A percentile compares a stretch with the other conserved stretches of the same genome.
Conservation (phyloP, 2,329 filamentous ascomycete genomes). For the Penicillium brevicompactum region DNA sequence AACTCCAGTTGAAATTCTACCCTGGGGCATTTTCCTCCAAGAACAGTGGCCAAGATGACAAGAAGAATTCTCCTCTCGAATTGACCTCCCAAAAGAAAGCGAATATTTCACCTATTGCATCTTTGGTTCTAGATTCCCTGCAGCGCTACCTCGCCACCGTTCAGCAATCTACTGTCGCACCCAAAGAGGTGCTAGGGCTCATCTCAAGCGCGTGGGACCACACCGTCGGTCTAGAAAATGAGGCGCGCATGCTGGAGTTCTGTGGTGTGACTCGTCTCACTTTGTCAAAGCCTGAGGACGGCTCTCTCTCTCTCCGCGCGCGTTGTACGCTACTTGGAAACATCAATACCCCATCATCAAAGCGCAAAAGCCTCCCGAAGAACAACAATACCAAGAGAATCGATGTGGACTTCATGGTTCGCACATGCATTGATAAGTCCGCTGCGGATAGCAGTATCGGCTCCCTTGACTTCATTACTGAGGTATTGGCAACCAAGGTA, state of each 20-base stretch:
- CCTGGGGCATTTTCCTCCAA: constrained; percentile 39
- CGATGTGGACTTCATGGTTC: constrained; percentile 45
- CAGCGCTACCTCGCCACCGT: constrained; percentile 40
- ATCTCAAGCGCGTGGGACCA: constrained; percentile 48
- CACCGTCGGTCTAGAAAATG: constrained; percentile 43
- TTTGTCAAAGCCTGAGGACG: constrained; percentile 30
- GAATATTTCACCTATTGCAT: constrained; percentile 38
- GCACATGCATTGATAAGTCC: constrained; percentile 25
- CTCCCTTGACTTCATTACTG: constrained; percentile 39
- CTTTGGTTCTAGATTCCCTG: constrained; percentile 47
- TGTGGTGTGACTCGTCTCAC: constrained; percentile 46
- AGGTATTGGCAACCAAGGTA: constrained; percentile 42
- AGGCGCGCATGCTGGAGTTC: constrained; percentile 47
- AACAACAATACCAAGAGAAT: constrained; percentile 29
- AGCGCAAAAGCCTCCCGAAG: constrained; percentile 13
- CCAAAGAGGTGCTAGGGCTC: constrained; percentile 44
- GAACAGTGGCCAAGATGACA: constrained; percentile 24
- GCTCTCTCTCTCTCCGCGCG: constrained; percentile 33
- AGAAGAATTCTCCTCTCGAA: constrained; percentile 33
- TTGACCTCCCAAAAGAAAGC: constrained; percentile 31
- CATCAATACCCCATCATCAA: constrained; percentile 12
- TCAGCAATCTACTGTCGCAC: constrained; percentile 35
- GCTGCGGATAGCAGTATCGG: constrained; percentile 24
- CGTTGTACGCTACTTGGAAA: constrained; percentile 43
- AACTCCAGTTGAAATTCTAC: constrained; percentile 47